Evolutionary conservation across 805 yeast genomes (phyloP), one percentile per base, ranked within the genome.

Genomic region (Myxozyma mucilagina): DNA sequence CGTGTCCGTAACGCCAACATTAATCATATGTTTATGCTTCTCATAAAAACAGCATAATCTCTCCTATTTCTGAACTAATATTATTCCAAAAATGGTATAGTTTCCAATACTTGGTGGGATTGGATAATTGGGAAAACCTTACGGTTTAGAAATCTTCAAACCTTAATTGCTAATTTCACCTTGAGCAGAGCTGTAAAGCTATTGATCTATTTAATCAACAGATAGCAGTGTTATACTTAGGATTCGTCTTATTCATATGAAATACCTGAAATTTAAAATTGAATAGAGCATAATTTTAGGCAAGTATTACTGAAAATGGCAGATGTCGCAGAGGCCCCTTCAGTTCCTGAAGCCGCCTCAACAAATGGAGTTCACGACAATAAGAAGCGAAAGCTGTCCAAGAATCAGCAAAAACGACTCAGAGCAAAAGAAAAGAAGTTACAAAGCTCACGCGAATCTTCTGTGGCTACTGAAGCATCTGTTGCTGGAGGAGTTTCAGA

Each of bases 381-480:
- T 49, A 48, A 49, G 13, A 60, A 56, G 20, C 55, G 58, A 34
- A 60, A 56, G 35, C 47, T 35, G 10, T 52, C 66, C 1, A 63
- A 61, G 39, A 63, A 63, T 47, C 67, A 63, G 36, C 42, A 53
- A 8, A 59, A 56, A 29, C 57, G 67, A 29, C 53, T 50, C 20
- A 53, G 66, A 4, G 63, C 60, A 18, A 63, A 61, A 52, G 60
- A 44, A 24, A 41, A 42, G 47, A 63, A 63, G 34, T 44, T 29
- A 13, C 54, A 55, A 41, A n/a, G 41, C 14, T 52, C 61, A 3
- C 38, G 62, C 11, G 64, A 63, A 38, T 49, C 62, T 8, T 53
- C 62, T 2, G 38, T 57, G 6, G 56, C 34, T 6, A 48, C 54
- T 14, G 57, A 57, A 14, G 9, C 47, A 14, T 48, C 62, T 2